Evolutionary conservation across 1,284 basidiomycete genomes (phyloP).

Genomic region (Neotropicomus parvogracilis): DNA sequence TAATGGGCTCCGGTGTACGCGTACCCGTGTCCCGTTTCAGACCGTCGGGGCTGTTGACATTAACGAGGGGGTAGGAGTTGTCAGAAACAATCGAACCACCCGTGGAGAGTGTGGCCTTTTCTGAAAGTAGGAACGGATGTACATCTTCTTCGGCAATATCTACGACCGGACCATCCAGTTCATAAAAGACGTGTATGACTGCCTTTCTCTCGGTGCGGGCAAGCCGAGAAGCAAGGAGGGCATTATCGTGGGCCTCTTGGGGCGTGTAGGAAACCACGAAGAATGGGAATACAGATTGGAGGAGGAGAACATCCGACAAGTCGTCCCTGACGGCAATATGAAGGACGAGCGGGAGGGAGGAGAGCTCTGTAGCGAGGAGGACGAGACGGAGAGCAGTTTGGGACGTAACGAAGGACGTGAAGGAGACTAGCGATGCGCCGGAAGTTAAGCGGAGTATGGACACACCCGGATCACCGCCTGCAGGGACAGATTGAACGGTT

Average conservation of each 20-base stretch:
- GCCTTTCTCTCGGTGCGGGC: slow-evolving; percentile 56
- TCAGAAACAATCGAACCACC: slow-evolving; percentile 28
- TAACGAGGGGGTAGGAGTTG: slow-evolving; percentile 22
- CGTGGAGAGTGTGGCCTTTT: slow-evolving; percentile 29
- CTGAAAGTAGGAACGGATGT: slow-evolving; percentile 53
- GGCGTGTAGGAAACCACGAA: slow-evolving; percentile 61
- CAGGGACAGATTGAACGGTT: slow-evolving; percentile 46
- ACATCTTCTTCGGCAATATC: slow-evolving; percentile 58
- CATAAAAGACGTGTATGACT: slow-evolving; percentile 81
- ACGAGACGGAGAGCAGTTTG: slow-evolving; percentile 41
- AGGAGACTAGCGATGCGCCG: slow-evolving; percentile 45
- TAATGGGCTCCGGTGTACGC: slow-evolving; percentile 5
- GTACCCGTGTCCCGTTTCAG: slow-evolving; percentile 17
- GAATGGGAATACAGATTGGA: slow-evolving; percentile 56
- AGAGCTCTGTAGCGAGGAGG: slow-evolving; percentile 45
- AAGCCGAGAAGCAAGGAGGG: slow-evolving; percentile 66
- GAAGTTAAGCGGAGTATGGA: slow-evolving; percentile 44
- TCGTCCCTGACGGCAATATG: slow-evolving; percentile 50
- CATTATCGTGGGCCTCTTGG: slow-evolving; percentile 71
- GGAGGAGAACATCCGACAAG: slow-evolving; percentile 55
- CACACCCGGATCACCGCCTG: slow-evolving; percentile 57
- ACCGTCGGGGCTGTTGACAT: not conserved
- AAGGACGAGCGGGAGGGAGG: slow-evolving; percentile 45
- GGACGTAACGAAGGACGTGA: slow-evolving; percentile 36
- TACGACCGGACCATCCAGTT: slow-evolving; percentile 38